A percentile compares a stretch with the other conserved stretches of the same genome.
Conservation (phyloP, 2,329 filamentous ascomycete species). For the Pyrenophora graminea region DNA sequence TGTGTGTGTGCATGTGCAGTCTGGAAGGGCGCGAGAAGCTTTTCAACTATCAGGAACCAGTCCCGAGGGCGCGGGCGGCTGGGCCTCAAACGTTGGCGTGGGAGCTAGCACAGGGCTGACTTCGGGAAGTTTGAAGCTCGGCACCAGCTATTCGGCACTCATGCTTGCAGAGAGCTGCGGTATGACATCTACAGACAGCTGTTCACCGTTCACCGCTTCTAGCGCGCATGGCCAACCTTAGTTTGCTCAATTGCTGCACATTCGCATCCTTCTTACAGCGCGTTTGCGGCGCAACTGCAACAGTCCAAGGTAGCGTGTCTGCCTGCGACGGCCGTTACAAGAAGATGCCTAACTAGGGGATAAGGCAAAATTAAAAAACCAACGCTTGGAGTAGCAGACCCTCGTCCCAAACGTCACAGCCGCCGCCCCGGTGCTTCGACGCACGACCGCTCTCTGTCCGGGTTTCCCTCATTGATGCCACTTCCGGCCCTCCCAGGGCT, state of each 20-base stretch:
- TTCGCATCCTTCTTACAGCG: background rate
- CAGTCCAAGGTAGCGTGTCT: slow-evolving; percentile 3
- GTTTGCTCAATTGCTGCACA: background rate
- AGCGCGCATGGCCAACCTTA: slow-evolving; percentile 12
- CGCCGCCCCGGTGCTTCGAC: slow-evolving; percentile 32
- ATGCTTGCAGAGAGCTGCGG: slow-evolving; percentile 24
- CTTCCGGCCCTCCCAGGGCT: slow-evolving; percentile 27
- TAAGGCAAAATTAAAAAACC: slow-evolving; percentile 13
- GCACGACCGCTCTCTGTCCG: slow-evolving; percentile 29
- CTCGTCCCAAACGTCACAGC: slow-evolving; percentile 33
- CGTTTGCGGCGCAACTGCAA: background rate
- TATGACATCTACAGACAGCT: slow-evolving; percentile 41
- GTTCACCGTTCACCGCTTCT: slow-evolving; percentile 39
- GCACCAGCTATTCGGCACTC: slow-evolving; percentile 25
- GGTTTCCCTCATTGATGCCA: slow-evolving; percentile 23
- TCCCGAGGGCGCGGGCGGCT: slow-evolving; percentile 23
- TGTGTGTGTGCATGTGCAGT: background rate
- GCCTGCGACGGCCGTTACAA: slow-evolving; percentile 24
- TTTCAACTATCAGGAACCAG: slow-evolving; percentile 37
- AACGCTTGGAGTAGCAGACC: slow-evolving; percentile 20
- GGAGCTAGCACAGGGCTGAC: slow-evolving; percentile 25
- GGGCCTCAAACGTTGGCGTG: slow-evolving; percentile 36
- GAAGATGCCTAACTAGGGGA: slow-evolving; percentile 21
- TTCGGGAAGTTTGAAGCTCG: slow-evolving; percentile 17
- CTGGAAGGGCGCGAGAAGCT: slow-evolving; percentile 10